These are phyloP conservation scores for Blastomyces parvus DNA, from an alignment of 2,329 filamentous ascomycete genomes.

Conservation along the genomic window DNA sequence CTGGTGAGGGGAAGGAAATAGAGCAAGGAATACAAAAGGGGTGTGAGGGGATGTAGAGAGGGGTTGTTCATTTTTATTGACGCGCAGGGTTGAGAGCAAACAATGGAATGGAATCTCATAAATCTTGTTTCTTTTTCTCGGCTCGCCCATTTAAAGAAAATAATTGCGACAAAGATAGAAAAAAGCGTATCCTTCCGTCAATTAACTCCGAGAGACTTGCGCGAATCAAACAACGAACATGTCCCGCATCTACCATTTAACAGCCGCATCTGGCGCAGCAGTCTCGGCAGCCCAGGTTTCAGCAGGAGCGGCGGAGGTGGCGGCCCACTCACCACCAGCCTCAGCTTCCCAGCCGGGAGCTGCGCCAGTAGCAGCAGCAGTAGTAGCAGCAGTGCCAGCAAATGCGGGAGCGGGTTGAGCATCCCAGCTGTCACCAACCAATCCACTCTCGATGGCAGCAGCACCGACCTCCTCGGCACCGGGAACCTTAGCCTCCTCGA, in stretches of 20 bases:
- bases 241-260: conserved; percentile 32
- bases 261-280: conserved; percentile 32
- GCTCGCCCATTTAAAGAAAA: background rate
- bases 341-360: conserved; percentile 54
- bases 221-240: background rate
- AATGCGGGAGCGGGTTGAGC: conserved; percentile 54
- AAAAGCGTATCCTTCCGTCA: background rate
- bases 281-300: conserved; percentile 19
- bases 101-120: conserved; percentile 5
- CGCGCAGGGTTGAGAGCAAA: background rate
- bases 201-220: background rate
- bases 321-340: conserved; percentile 44
- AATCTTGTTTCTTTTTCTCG: background rate
- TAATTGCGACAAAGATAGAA: background rate
- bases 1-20: background rate
- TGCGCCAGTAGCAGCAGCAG: conserved; percentile 53
- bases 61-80: background rate
- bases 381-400: conserved; percentile 55
- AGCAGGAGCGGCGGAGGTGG: conserved; percentile 36
- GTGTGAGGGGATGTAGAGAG: background rate
- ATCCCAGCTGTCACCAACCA: conserved; percentile 77
- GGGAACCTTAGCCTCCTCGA: conserved; percentile 72
- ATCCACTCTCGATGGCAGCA: conserved; percentile 68
- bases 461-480: conserved; percentile 76
- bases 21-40: background rate